phyloP scores from a whole-genome alignment of 2,329 filamentous ascomycete genomes.

The Exserohilum rostratum region DNA sequence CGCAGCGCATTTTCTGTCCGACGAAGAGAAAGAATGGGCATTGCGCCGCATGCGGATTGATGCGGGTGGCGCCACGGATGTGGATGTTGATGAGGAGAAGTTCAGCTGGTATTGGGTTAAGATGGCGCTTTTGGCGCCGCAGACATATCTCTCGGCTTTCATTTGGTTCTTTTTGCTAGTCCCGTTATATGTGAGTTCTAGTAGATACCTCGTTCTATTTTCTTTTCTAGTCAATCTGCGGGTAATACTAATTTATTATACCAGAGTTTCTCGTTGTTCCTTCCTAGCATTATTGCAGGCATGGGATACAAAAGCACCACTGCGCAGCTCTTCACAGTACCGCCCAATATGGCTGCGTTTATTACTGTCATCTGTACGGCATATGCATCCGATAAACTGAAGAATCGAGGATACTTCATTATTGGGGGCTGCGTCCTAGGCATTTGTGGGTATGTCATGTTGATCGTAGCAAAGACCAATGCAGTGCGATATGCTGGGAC shows the following conservation, averaged over 20 bases:
- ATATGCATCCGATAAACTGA: constrained; percentile 53
- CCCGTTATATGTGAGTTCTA: constrained; percentile 49
- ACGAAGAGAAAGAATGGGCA: constrained; percentile 36
- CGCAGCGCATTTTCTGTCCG: constrained; percentile 41
- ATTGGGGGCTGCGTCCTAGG: constrained; percentile 55
- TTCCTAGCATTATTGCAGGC: constrained; percentile 47
- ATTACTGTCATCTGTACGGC: constrained; percentile 47
- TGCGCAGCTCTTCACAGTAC: constrained; percentile 48
- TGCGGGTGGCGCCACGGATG: constrained; percentile 29
- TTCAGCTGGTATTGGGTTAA: constrained; percentile 53
- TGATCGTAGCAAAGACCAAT: constrained; percentile 52
- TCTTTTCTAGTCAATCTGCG: background rate
- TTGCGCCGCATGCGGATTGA: constrained; percentile 38
- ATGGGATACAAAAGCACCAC: constrained; percentile 49
- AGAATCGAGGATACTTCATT: constrained; percentile 56
- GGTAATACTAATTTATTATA: constrained; percentile 4
- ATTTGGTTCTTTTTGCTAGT: constrained; percentile 50
- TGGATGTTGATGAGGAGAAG: constrained; percentile 46
- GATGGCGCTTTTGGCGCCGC: constrained; percentile 37
- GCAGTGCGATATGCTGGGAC: constrained; percentile 49
- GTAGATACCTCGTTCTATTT: too few species aligned
- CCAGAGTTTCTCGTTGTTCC: constrained; percentile 47
- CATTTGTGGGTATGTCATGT: constrained; percentile 59
- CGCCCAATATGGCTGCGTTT: constrained; percentile 53
- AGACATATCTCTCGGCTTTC: constrained; percentile 49